These are phyloP conservation scores for Violaceomyces palustris DNA, from an alignment of 1,284 basidiomycete genomes.

Conservation along the genomic window DNA sequence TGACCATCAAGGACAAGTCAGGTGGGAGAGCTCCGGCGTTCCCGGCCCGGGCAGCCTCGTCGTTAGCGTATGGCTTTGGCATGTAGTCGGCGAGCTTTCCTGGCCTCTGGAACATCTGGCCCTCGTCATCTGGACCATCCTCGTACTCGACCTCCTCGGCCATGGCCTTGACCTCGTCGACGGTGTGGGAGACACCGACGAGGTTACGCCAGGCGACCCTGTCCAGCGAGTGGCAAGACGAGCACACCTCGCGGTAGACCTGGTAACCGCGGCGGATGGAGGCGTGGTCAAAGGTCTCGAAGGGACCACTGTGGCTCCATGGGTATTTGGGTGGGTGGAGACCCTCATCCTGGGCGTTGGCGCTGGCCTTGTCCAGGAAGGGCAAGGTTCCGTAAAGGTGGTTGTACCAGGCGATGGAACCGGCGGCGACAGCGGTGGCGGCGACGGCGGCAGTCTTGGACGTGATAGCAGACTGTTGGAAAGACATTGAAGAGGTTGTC, in stretches of 20 bases:
- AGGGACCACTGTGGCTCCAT: slow-evolving; percentile 80
- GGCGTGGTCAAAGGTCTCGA: slow-evolving; percentile 93
- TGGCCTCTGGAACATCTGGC: slow-evolving; percentile 97
- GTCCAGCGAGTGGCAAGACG: slow-evolving; percentile 97
- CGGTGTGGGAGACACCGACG: slow-evolving; percentile 94
- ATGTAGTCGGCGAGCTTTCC: slow-evolving; percentile 97
- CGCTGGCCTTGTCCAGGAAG: slow-evolving; percentile 41
- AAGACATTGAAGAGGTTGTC: not conserved
- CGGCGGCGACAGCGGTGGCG: slow-evolving; percentile 72
- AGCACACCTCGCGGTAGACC: slow-evolving; percentile 98
- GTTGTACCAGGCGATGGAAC: slow-evolving; percentile 91
- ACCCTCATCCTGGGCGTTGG: slow-evolving; percentile 70
- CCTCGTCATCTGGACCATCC: slow-evolving; percentile 90
- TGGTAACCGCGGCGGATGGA: slow-evolving; percentile 95
- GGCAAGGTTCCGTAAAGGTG: slow-evolving; percentile 74
- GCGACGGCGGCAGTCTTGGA: slow-evolving; percentile 75
- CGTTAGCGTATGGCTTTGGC: slow-evolving; percentile 92
- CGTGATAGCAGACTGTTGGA: slow-evolving; percentile 56
- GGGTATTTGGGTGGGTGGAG: slow-evolving; percentile 84
- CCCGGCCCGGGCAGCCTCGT: slow-evolving; percentile 89
- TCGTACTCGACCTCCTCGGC: slow-evolving; percentile 88
- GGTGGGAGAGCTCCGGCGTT: slow-evolving; percentile 95
- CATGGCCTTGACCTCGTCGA: slow-evolving; percentile 83
- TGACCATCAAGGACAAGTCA: slow-evolving; percentile 93
- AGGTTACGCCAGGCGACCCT: slow-evolving; percentile 99